Evolutionary conservation across 2,329 filamentous ascomycete species (phyloP), one percentile per base, ranked within the genome.

Genomic region (Colletotrichum gigasporum): DNA sequence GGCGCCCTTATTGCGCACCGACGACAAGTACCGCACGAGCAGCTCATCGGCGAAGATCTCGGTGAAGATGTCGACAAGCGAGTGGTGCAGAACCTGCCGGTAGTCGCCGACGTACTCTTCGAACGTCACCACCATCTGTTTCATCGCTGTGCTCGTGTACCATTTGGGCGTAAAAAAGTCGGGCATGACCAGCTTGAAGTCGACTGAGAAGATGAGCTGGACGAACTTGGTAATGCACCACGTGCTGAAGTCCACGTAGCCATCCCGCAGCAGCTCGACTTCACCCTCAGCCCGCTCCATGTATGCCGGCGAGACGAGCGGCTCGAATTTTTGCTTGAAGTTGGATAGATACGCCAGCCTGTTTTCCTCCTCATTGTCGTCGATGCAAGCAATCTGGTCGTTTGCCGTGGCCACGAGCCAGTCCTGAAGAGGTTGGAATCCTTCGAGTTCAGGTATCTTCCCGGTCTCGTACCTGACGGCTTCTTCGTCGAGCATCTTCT

Each of bases 321-420:
- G 85, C 74, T 93, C 91, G 73, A 96, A 91, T 72, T 96, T 93
- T 70, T 90, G 88, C 70, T 89, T 89, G 87, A 97, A 97, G 72
- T 91, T 90, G 4, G 92, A 90, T 51, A 98, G 85, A 80, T 97
- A 97, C 28, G 91, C 92, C 24, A 91, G 82, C 30, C 91, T 89
- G 64, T 87, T 88, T 55, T 89, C 88, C 55, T 92, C 91, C 66
- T 93, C 91, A 69, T 91, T 91, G 73, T 98, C 96, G 76, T 98
- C 96, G 72, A 99, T 97, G 78, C 94, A 97, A 60, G 94, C 94
- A 75, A 99, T 98, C 77, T 99, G 96, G 79, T 99, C 96, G 80
- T 99, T 99, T 70, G 96, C 96, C 61, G 96, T 93, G 45, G 96
- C 94, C 55, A 99, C 90, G 59, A 99, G 90, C 94, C 95, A 99